phyloP scores from a whole-genome alignment of 179 eudicot genomes.

The Carnegiea gigantea region DNA sequence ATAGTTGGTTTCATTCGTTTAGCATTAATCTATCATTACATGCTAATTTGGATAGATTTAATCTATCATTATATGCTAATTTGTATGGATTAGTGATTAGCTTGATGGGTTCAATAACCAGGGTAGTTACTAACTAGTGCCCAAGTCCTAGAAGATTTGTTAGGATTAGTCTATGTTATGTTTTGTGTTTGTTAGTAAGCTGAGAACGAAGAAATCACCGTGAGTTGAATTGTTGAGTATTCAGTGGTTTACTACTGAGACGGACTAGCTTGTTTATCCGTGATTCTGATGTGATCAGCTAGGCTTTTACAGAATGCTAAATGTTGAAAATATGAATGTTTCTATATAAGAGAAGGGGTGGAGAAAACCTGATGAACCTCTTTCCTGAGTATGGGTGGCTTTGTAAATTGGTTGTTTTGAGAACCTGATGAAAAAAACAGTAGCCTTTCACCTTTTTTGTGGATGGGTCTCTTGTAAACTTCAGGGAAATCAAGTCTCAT shows the following conservation, averaged over 20 bases:
- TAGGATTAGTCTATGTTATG: not conserved
- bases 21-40: too few species aligned
- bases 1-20: not conserved
- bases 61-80: not conserved
- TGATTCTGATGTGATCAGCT: not conserved
- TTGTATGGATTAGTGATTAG: not conserved
- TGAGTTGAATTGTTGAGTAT: not conserved
- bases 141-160: not conserved
- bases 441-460: not conserved
- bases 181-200: not conserved
- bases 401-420: too few species aligned
- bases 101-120: not conserved
- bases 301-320: not conserved
- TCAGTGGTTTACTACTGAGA: not conserved
- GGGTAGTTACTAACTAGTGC: not conserved
- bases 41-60: too few species aligned
- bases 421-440: not conserved
- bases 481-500: not conserved
- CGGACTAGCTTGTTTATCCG: not conserved
- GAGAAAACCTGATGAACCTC: too few species aligned
- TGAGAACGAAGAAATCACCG: not conserved
- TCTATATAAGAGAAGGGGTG: too few species aligned
- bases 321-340: too few species aligned
- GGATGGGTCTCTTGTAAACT: not conserved
- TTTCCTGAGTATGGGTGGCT: too few species aligned